Base-by-base conservation (phyloP, 441 rosid genomes). In the Gossypium lobatum region DNA sequence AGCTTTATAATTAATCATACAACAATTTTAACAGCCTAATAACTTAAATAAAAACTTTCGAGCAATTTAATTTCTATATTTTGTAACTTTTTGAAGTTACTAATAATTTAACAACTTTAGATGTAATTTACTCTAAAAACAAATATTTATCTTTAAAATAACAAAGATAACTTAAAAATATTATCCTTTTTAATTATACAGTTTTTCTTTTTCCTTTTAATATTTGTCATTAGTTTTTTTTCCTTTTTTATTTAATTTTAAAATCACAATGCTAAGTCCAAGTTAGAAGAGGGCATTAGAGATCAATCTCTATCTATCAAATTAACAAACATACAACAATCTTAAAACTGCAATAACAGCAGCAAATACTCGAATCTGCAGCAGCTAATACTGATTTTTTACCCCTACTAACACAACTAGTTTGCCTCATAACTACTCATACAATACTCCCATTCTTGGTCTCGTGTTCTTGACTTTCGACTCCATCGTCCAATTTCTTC, bases 261-360 rank as follows among this genome's bases (percentile, higher is more conserved):
- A 60, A 60, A 60, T 10, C 53, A 48, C 17, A 59, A 6, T 26
- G 17, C 26, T 26, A 13, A 13, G 31, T 23, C 34, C 28, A 11
- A 17, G 63, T 6, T 16, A 37, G 48, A 8, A 31, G 53, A 64
- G 17, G 25, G 70, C 53, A 42, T 39, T 13, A 18, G 10, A 65
- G 26, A 10, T 48, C 58, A 48, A 67, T 23, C 39, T 14, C 58
- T 48, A 6, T 14, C 59, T 48, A 68, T 50, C 10, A 50, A 48
- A 50, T 26, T 25, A 66, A 26, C 72, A 52, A 6, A 26, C 42
- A 25, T 8, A 25, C 9, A 0, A 6, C 0, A 6, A 21, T 23
- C 57, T 66, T 69, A 69, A 42, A 60, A 60, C 10, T 26, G 64
- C 64, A 59, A 42, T 20, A 39, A 58, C 74, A 71, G 3, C 54